Conservation (phyloP, 2,329 filamentous ascomycete genomes). For the Endothia cerciana region DNA sequence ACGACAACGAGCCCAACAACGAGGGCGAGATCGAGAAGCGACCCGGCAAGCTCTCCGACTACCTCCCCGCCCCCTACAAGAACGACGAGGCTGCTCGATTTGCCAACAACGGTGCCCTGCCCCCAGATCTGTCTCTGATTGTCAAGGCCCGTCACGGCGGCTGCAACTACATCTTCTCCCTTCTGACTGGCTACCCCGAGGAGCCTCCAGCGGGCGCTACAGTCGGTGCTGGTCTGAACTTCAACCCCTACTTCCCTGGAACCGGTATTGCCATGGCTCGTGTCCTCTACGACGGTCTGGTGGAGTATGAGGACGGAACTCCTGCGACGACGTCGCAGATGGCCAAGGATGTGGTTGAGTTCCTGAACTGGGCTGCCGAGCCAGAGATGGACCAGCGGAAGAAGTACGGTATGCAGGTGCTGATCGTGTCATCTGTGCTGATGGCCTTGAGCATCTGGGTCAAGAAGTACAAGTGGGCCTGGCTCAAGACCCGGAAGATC, state of each 20-base stretch:
- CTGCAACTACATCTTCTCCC: slow-evolving; percentile 97
- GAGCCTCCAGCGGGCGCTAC: slow-evolving; percentile 88
- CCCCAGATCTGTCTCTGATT: slow-evolving; percentile 96
- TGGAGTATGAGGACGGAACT: slow-evolving; percentile 97
- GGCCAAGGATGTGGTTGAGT: slow-evolving; percentile 99
- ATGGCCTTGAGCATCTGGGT: slow-evolving; percentile 93
- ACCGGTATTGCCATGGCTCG: slow-evolving; percentile 99
- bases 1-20: slow-evolving; percentile 97
- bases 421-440: slow-evolving; percentile 77
- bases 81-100: slow-evolving; percentile 98
- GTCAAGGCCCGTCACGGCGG: slow-evolving; percentile 97
- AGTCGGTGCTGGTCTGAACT: slow-evolving; percentile 91
- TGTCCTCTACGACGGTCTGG: slow-evolving; percentile 95
- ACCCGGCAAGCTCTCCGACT: slow-evolving; percentile 97
- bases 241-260: slow-evolving; percentile 99
- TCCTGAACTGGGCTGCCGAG: slow-evolving; percentile 98
- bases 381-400: slow-evolving; percentile 99
- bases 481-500: slow-evolving; percentile 94
- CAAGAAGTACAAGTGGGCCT: slow-evolving; percentile 99
- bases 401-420: slow-evolving; percentile 98
- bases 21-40: slow-evolving; percentile 98
- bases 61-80: slow-evolving; percentile 93
- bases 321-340: slow-evolving; percentile 96
- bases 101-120: slow-evolving; percentile 97
- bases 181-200: slow-evolving; percentile 96